A percentile compares a stretch with the other conserved stretches of the same genome.
These are phyloP conservation scores for Phragmites australis DNA, from an alignment of 176 grass and related monocot genomes.

Conservation along the genomic window DNA sequence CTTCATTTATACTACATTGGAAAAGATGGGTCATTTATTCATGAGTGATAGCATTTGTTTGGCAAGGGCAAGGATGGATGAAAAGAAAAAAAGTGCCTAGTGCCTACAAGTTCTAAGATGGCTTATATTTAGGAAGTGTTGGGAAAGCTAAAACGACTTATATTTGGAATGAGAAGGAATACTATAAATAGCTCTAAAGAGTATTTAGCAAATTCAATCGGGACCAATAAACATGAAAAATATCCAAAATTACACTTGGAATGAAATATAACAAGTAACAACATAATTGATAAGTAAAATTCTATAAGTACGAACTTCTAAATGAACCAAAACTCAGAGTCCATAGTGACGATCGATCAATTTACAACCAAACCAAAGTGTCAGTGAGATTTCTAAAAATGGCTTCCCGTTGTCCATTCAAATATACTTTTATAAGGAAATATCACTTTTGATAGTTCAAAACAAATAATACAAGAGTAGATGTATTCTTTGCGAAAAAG, in stretches of 20 bases:
- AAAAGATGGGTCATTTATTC: no score
- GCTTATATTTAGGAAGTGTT: no score
- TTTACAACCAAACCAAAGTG: no score
- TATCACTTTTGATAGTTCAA: constrained; percentile 3
- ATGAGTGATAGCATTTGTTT: no score
- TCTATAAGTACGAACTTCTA: neutral
- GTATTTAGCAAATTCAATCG: neutral
- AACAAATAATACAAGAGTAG: neutral
- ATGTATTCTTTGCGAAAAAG: neutral
- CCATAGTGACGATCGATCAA: no score
- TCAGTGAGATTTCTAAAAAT: neutral
- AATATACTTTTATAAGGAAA: neutral
- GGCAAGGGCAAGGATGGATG: no score
- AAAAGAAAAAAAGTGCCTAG: no score
- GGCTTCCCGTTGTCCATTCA: neutral
- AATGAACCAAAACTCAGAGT: neutral
- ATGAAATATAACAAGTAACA: neutral
- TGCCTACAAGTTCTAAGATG: no score
- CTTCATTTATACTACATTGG: no score
- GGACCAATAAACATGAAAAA: neutral
- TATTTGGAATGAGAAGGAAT: no score
- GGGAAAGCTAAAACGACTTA: no score
- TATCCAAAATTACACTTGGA: neutral
- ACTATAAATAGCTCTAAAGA: neutral
- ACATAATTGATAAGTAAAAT: neutral